A percentile compares a stretch with the other conserved stretches of the same genome.
phyloP scores from a whole-genome alignment of 331 rosid genomes.

The Arachis monticola region DNA sequence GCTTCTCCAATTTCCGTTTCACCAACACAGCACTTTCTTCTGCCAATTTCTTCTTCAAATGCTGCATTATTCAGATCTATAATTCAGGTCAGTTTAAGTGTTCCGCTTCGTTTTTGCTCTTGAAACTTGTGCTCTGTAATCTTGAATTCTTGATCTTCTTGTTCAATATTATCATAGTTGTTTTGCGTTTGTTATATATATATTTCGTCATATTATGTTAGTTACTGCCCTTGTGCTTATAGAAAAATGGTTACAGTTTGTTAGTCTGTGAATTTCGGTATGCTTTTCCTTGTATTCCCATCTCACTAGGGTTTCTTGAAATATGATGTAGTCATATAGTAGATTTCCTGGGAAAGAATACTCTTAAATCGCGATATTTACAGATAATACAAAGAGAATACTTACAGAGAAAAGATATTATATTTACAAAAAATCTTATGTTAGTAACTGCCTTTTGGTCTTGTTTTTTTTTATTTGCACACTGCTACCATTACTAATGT shows the following conservation, averaged over 20 bases:
- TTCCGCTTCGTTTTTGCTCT: neutral
- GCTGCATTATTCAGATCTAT: slow-evolving; percentile 20
- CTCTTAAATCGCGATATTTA: neutral
- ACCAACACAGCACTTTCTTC: neutral
- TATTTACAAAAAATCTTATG: neutral
- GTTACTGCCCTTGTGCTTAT: neutral
- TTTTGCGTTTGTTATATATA: neutral
- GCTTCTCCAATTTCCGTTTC: neutral
- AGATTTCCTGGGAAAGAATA: neutral
- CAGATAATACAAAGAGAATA: neutral
- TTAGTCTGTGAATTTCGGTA: neutral
- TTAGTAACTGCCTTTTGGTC: neutral
- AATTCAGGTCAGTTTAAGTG: slow-evolving; percentile 46
- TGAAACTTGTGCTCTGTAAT: neutral
- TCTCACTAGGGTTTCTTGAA: neutral
- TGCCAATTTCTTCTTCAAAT: neutral
- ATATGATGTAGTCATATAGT: neutral
- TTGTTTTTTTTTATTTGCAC: neutral
- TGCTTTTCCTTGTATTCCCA: neutral
- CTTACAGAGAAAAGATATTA: neutral
- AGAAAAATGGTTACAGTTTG: neutral
- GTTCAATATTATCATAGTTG: neutral
- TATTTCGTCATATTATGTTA: neutral
- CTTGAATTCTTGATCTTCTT: neutral
- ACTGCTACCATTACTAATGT: slow-evolving; percentile 7